A percentile compares a stretch with the other conserved stretches of the same genome.
Conservation (phyloP, 2,329 filamentous ascomycete species). For the Escovopsis sp. region DNA sequence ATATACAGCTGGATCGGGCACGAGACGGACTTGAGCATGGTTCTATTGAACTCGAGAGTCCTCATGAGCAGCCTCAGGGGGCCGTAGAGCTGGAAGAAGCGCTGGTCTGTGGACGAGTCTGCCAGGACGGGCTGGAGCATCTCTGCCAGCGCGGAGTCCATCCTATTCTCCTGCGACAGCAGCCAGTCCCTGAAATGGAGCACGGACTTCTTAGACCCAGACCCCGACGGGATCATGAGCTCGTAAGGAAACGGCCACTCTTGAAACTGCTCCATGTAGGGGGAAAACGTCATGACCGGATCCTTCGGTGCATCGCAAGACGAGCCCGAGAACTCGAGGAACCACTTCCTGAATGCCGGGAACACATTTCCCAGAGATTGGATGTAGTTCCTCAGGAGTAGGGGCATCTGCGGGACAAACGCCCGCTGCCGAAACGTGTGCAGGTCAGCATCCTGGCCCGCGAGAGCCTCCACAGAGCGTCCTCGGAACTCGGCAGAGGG, state of each 20-base stretch:
- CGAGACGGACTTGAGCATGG: conserved; percentile 8
- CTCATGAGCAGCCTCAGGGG: conserved; percentile 51
- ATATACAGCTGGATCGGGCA: conserved; percentile 52
- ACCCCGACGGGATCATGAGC: conserved; percentile 15
- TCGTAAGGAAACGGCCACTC: conserved; percentile 25
- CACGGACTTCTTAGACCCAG: conserved; percentile 8
- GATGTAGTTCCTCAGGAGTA: conserved; percentile 29
- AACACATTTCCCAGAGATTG: conserved; percentile 23
- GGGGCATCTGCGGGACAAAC: conserved; percentile 36
- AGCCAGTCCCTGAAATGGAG: conserved; percentile 16
- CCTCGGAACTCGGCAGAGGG: not conserved
- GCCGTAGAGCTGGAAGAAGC: conserved; percentile 43
- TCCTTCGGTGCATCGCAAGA: conserved; percentile 24
- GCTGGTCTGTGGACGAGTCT: conserved; percentile 10
- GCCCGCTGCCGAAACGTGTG: conserved; percentile 36
- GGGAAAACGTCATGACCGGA: conserved; percentile 7
- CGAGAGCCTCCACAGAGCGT: conserved; percentile 2
- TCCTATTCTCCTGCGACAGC: conserved; percentile 11
- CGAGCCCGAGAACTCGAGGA: conserved; percentile 38
- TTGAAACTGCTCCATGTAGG: conserved; percentile 17
- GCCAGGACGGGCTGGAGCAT: conserved; percentile 16
- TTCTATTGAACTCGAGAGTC: conserved; percentile 32
- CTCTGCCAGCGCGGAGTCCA: conserved; percentile 17
- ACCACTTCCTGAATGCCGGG: conserved; percentile 47
- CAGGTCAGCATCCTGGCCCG: conserved; percentile 12